Base-by-base conservation (phyloP, 1,284 basidiomycete genomes). In the Tylopilus sp. region DNA sequence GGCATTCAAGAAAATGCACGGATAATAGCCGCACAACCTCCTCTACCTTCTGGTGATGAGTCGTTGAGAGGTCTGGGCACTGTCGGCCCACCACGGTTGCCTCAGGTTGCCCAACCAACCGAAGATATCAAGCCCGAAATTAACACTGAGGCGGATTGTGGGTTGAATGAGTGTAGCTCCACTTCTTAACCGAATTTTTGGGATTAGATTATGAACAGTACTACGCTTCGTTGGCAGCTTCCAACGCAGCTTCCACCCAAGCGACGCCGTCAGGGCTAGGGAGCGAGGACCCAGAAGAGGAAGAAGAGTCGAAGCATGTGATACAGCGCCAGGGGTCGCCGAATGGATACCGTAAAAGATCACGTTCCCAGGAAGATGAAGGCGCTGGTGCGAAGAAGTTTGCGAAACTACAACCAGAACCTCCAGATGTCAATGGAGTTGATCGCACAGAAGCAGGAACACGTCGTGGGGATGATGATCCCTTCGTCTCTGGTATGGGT, bases 131-230 rank as follows among this genome's bases (percentile, higher is more conserved):
- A 89, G 55, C 82, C 79, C 21, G 67, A 65, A 23, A 67, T 81
- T 5, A 73, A 77, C 52, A 75, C 73, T 12, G 81, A 86, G 48
- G 73, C 74, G 3, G 82, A 86, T 60, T 84, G 86, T 87, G 57
- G 59, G 83, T 71, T 21, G 38, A 39, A 29, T 10, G 11, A 30
- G 11, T 35, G 23, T 26, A 50, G 19, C 44, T 16, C 40, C 2
- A 23, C 18, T 44, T 25, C 8, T 46, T 29, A 6, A 30, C 38
- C 41, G 46, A 40, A 49, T 52, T 21, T 37, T 23, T 39, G 35
- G 33, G 15, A 49, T 23, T 51, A 89, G 86, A 84, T 59, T 89
- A 83, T 58, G 87, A 89, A 48, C 83, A 84, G 47, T 89, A 89
- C 56, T 89, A 89, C 58, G 86, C 87, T 13, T 82, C 81, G 11